These are phyloP conservation scores for Chytriomyces confervae DNA, from an alignment of 192 early-diverging fungal genomes.

Conservation along the genomic window DNA sequence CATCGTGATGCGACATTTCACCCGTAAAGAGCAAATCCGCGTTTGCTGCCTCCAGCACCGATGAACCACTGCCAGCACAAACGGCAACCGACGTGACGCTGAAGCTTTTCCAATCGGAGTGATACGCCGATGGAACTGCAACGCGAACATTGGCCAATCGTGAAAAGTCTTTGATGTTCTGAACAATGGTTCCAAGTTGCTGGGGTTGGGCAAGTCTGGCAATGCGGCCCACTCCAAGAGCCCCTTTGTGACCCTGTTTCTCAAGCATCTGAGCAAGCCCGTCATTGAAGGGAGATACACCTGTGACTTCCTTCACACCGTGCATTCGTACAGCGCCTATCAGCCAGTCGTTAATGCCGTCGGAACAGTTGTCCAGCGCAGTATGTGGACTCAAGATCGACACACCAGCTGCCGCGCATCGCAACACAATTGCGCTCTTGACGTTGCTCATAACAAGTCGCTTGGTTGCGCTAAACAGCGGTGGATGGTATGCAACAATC, in stretches of 20 bases:
- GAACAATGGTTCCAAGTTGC: conserved; percentile 58
- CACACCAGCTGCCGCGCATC: conserved; percentile 73
- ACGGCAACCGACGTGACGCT: conserved; percentile 73
- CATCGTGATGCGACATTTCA: conserved; percentile 95
- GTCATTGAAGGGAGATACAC: conserved; percentile 53
- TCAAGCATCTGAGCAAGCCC: conserved; percentile 39
- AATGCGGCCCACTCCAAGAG: conserved; percentile 43
- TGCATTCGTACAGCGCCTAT: conserved; percentile 58
- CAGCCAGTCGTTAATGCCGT: conserved; percentile 94
- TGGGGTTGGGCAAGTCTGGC: conserved; percentile 61
- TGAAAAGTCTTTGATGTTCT: conserved; percentile 68
- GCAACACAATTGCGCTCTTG: conserved; percentile 82
- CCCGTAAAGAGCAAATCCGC: conserved; percentile 91
- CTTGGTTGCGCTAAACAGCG: conserved; percentile 86
- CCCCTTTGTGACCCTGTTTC: conserved; percentile 57
- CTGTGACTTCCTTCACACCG: background rate
- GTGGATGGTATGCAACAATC: conserved; percentile 94
- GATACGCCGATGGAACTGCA: conserved; percentile 1
- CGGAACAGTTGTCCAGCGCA: conserved; percentile 77
- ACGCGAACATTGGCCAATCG: conserved; percentile 63
- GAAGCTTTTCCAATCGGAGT: background rate
- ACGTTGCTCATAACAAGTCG: conserved; percentile 73
- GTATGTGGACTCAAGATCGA: conserved; percentile 93
- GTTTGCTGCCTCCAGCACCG: conserved; percentile 54
- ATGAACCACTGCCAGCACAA: conserved; percentile 87